phyloP scores from a whole-genome alignment of 2,329 filamentous ascomycete genomes.

The Pseudopithomyces chartarum region DNA sequence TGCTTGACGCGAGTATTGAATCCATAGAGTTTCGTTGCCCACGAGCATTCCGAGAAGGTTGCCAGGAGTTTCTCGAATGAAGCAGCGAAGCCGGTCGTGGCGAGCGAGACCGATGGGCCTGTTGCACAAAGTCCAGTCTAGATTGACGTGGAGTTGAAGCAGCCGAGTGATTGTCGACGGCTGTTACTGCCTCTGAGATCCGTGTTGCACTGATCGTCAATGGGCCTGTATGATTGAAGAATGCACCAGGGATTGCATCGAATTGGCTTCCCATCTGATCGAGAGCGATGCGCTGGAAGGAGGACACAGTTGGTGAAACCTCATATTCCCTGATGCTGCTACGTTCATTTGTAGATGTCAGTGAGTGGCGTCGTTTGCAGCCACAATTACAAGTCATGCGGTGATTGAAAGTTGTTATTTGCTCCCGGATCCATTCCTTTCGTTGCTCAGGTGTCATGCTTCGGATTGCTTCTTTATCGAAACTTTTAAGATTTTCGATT shows the following conservation, averaged over 20 bases:
- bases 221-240: conserved; percentile 4
- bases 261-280: conserved; percentile 11
- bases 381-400: conserved; percentile 1
- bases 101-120: conserved; percentile 1
- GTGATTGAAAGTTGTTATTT: conserved; percentile 23
- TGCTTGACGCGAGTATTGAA: background rate
- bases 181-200: conserved; percentile 10
- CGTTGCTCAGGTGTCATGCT: conserved; percentile 19
- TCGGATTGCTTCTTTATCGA: conserved; percentile 15
- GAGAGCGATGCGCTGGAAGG: background rate
- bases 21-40: conserved; percentile 1
- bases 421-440: conserved; percentile 19
- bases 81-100: conserved; percentile 5
- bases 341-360: conserved; percentile 10
- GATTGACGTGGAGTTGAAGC: background rate
- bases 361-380: conserved; percentile 1
- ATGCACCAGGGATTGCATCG: background rate
- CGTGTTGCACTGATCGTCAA: conserved; percentile 9
- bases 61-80: background rate
- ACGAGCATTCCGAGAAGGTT: background rate
- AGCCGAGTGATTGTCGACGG: background rate
- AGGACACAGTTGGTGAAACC: background rate
- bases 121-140: background rate
- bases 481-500: conserved; percentile 8
- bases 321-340: conserved; percentile 6